phyloP scores from a whole-genome alignment of 164 flowering plant species.

The Umbellularia californica region DNA sequence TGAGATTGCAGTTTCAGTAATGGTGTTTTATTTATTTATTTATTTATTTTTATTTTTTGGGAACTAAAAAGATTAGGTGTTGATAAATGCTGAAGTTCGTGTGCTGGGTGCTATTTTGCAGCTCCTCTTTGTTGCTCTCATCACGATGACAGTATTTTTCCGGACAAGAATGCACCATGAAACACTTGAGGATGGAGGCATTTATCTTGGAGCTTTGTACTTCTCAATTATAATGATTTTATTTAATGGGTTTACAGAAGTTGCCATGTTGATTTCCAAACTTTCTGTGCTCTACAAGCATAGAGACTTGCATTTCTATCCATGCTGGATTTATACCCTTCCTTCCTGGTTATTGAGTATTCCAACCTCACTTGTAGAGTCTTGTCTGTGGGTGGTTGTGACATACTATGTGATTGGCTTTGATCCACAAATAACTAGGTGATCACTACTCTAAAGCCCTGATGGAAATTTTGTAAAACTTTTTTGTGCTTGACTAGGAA shows the following conservation, averaged over 20 bases:
- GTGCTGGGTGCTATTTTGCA: slow-evolving; percentile 29
- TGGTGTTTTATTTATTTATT: too few species aligned
- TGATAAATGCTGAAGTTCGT: slow-evolving; percentile 7
- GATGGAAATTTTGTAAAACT: not conserved
- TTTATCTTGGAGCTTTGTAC: slow-evolving; percentile 85
- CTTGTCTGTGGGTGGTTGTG: slow-evolving; percentile 87
- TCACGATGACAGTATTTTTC: slow-evolving; percentile 91
- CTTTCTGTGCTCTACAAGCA: slow-evolving; percentile 95
- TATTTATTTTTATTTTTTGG: not conserved
- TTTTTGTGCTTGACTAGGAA: slow-evolving; percentile 2
- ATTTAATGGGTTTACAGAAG: slow-evolving; percentile 96
- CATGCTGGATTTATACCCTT: slow-evolving; percentile 89
- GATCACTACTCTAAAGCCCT: slow-evolving; percentile 6
- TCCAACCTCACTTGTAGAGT: slow-evolving; percentile 83
- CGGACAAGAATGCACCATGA: slow-evolving; percentile 74
- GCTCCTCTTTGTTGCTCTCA: slow-evolving; percentile 83
- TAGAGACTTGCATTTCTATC: slow-evolving; percentile 90
- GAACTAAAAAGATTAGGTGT: not conserved
- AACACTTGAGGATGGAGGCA: slow-evolving; percentile 75
- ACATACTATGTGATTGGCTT: slow-evolving; percentile 90
- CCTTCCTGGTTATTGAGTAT: slow-evolving; percentile 92
- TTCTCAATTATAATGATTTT: slow-evolving; percentile 80
- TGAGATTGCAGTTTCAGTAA: not conserved
- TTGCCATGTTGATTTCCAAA: slow-evolving; percentile 85
- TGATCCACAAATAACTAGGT: slow-evolving; percentile 86